Evolutionary conservation across 2,329 filamentous ascomycete genomes (phyloP), one percentile per base, ranked within the genome.

Genomic region (Bipolaris cookei): DNA sequence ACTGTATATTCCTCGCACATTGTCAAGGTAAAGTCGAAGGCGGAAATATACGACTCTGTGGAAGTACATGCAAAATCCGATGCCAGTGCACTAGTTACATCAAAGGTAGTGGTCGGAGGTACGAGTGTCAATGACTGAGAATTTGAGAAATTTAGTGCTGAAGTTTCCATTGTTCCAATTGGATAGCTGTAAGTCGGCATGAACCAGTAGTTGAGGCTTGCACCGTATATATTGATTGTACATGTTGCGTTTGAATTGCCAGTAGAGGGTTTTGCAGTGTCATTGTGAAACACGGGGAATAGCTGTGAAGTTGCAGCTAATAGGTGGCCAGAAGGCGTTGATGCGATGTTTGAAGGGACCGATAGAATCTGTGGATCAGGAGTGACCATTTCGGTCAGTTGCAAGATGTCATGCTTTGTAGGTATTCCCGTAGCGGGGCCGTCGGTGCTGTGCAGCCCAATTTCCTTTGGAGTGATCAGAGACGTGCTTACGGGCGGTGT

Each of bases 171-270:
- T 0, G 65, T 71, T 6, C 62, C 70, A 0, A 70, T 34, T 11
- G 39, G 23, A 37, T 63, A 59, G 21, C 58, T 63, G 42, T 68
- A 75, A 8, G 68, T 73, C 4, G 70, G 64, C 14, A 63, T 63
- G 49, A 65, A 74, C 74, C 74, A 76, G 65, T 68, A 76, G 44
- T 73, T 63, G 44, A 76, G 58, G 52, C 58, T 69, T 14, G 72
- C 74, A 44, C 50, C 66, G n/a, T 69, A 70, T 28, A 76, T 65
- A 39, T 76, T 71, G 37, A 77, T 59, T 3, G 70, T 75, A 44
- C 74, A 77, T 49, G 67, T 52, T 50, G 64, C 61, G 41, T 66
- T 64, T 18, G 50, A 52, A 13, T 20, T 38, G 34, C 30, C 56
- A 10, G 62, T 67, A 28, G 48, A 54, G n/a, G 48, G 37, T 8